Evolutionary conservation across 768 basidiomycete genomes (phyloP).

Genomic region (Flagelloscypha sp.): DNA sequence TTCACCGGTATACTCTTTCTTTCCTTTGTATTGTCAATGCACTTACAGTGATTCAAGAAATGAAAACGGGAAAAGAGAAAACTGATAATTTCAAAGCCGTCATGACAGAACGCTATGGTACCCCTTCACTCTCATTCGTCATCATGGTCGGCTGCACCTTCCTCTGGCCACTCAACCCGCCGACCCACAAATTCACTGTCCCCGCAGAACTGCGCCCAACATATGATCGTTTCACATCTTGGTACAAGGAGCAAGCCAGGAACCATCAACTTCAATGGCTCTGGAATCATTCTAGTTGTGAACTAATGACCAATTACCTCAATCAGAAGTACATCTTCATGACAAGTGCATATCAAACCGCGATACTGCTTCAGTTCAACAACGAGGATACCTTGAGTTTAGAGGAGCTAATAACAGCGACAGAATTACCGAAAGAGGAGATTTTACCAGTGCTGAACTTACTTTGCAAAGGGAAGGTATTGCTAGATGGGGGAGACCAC

Average conservation of each 20-base stretch:
- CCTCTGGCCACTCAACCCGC: constrained; percentile 89
- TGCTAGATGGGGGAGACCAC: no score
- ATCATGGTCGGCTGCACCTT: constrained; percentile 93
- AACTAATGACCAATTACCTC: constrained; percentile 86
- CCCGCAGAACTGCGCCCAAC: constrained; percentile 81
- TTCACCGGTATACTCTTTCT: constrained; percentile 62
- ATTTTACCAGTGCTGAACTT: constrained; percentile 40
- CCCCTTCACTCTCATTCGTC: constrained; percentile 83
- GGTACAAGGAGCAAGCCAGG: constrained; percentile 89
- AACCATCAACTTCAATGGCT: constrained; percentile 96
- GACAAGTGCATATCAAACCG: constrained; percentile 93
- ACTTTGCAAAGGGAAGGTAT: no score
- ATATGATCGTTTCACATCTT: constrained; percentile 86
- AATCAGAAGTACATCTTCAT: constrained; percentile 94
- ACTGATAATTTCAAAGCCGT: constrained; percentile 93
- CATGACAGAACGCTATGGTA: constrained; percentile 79
- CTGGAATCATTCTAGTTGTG: constrained; percentile 98
- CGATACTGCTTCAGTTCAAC: constrained; percentile 92
- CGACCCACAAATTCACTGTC: constrained; percentile 78
- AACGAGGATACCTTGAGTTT: constrained; percentile 76
- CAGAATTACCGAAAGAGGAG: constrained; percentile 56
- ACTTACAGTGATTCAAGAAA: constrained; percentile 50
- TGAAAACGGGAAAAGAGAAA: constrained; percentile 90
- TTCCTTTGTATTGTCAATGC: constrained; percentile 12
- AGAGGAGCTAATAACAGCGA: constrained; percentile 57